Evolutionary conservation across 208 protist genomes (phyloP).

Genomic region (Tritrichomonas musculus): DNA sequence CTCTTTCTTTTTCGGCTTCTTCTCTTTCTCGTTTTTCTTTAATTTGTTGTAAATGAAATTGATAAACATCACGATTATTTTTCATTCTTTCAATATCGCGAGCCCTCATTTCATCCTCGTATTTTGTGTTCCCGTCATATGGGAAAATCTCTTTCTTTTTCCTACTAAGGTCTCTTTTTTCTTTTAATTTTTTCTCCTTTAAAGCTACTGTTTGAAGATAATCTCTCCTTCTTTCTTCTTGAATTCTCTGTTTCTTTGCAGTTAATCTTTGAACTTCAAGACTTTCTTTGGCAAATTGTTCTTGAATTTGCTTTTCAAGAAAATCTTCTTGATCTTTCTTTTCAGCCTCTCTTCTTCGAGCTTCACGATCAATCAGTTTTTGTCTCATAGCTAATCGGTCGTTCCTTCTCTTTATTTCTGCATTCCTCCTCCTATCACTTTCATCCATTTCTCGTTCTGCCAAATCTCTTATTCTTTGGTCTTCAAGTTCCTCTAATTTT

Average conservation of each 20-base stretch:
- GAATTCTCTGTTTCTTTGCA: background rate
- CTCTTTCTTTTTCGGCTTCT: background rate
- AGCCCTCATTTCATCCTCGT: background rate
- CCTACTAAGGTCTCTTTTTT: background rate
- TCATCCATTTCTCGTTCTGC: background rate
- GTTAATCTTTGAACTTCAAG: background rate
- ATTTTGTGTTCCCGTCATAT: background rate
- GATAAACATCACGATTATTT: background rate
- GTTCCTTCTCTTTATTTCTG: background rate
- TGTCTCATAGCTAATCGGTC: background rate
- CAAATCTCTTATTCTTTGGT: background rate
- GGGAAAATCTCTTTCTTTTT: background rate
- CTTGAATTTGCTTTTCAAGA: constrained; percentile 15
- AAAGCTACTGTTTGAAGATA: background rate
- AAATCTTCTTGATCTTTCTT: background rate
- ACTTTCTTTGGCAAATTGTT: background rate
- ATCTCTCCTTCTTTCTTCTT: background rate
- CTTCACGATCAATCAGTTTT: background rate
- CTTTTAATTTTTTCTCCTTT: background rate
- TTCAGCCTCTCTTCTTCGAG: background rate
- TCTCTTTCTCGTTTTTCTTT: constrained; percentile 16
- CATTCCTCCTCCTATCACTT: background rate
- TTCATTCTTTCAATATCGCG: background rate
- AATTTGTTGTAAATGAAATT: background rate
- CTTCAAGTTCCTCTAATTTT: background rate